A percentile compares a stretch with the other conserved stretches of the same genome.
These are phyloP conservation scores for Lojkania enalia DNA, from an alignment of 2,329 filamentous ascomycete species.

Conservation along the genomic window DNA sequence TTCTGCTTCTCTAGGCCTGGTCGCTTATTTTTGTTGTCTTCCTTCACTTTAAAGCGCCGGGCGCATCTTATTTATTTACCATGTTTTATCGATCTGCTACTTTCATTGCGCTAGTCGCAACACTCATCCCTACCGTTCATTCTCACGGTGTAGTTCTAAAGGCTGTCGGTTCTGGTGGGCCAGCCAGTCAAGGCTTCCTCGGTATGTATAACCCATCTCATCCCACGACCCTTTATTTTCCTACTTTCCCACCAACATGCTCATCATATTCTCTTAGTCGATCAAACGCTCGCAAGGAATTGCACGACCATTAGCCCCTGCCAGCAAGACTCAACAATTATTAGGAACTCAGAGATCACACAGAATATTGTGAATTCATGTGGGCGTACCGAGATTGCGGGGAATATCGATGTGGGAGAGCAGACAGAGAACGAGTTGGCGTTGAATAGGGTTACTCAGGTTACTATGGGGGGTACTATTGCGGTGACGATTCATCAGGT, in stretches of 20 bases:
- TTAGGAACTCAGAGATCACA: constrained; percentile 41
- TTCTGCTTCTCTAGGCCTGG: no score
- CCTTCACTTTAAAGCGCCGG: not conserved
- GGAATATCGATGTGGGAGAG: constrained; percentile 46
- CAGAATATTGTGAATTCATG: constrained; percentile 46
- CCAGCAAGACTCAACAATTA: constrained; percentile 44
- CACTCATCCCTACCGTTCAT: constrained; percentile 30
- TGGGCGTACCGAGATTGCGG: constrained; percentile 40
- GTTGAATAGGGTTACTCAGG: constrained; percentile 33
- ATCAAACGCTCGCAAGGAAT: constrained; percentile 39
- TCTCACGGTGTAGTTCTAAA: constrained; percentile 37
- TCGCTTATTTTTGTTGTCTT: no score
- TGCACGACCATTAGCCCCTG: constrained; percentile 44
- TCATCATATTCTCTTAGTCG: constrained; percentile 25
- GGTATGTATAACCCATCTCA: constrained; percentile 13
- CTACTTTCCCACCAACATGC: no score
- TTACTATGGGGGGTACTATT: constrained; percentile 29
- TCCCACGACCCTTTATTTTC: not conserved
- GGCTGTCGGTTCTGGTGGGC: constrained; percentile 32
- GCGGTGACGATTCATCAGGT: constrained; percentile 52
- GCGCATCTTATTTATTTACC: not conserved
- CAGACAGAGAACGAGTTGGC: constrained; percentile 43
- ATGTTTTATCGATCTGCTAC: not conserved
- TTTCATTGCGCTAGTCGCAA: constrained; percentile 36
- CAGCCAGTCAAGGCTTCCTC: constrained; percentile 37